A percentile compares a stretch with the other conserved stretches of the same genome.
These are phyloP conservation scores for Coemansia javaensis DNA, from an alignment of 192 early-diverging fungal genomes.

Conservation along the genomic window DNA sequence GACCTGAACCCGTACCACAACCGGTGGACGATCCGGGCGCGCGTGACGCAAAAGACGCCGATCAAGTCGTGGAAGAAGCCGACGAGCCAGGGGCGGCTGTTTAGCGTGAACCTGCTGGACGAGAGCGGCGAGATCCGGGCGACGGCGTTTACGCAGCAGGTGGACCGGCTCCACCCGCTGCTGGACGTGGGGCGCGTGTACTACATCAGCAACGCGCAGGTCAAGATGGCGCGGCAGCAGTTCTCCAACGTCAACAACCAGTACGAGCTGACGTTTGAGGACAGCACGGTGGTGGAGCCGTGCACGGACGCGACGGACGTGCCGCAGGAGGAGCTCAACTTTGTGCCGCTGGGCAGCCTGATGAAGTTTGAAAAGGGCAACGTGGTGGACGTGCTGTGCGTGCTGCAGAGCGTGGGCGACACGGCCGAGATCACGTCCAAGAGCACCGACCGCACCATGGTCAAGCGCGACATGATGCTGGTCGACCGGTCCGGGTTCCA, in stretches of 20 bases:
- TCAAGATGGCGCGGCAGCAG: constrained; percentile 81
- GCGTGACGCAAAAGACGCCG: constrained; percentile 77
- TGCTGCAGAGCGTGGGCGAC: constrained; percentile 62
- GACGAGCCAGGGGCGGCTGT: constrained; percentile 76
- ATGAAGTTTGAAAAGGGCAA: constrained; percentile 64
- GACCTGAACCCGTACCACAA: constrained; percentile 85
- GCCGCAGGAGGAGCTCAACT: constrained; percentile 56
- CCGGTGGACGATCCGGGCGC: constrained; percentile 93
- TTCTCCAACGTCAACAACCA: constrained; percentile 79
- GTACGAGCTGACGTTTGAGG: constrained; percentile 86
- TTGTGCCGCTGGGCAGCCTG: constrained; percentile 66
- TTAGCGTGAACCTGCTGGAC: constrained; percentile 84
- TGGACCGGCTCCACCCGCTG: constrained; percentile 68
- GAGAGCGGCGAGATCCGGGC: constrained; percentile 90
- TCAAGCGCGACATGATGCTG: constrained; percentile 78
- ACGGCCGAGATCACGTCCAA: constrained; percentile 59
- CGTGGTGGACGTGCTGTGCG: constrained; percentile 72
- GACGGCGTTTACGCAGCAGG: constrained; percentile 88
- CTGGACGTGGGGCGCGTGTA: constrained; percentile 80
- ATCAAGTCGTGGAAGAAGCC: constrained; percentile 78
- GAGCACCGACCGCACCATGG: constrained; percentile 39
- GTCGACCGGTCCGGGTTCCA: constrained; percentile 69
- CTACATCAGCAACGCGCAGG: constrained; percentile 72
- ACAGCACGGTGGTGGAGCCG: constrained; percentile 58
- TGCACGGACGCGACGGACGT: constrained; percentile 37